A percentile compares a stretch with the other conserved stretches of the same genome.
These are phyloP conservation scores for Agrocybe chaxingu DNA, from an alignment of 768 basidiomycete species.

Conservation along the genomic window DNA sequence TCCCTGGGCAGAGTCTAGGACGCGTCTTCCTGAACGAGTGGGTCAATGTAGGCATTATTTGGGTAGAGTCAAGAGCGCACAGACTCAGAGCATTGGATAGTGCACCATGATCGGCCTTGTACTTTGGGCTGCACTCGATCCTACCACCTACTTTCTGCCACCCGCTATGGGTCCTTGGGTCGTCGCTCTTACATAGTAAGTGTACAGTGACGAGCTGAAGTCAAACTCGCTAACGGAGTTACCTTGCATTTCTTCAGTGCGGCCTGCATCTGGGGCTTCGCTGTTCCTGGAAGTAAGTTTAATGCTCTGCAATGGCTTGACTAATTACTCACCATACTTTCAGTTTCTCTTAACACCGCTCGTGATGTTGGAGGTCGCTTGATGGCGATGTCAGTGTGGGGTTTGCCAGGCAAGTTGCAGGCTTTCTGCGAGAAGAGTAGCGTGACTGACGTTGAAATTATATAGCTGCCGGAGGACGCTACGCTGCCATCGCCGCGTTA, in stretches of 20 bases:
- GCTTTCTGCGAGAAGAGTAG: not conserved
- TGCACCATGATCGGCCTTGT: slow-evolving; percentile 44
- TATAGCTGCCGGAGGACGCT: slow-evolving; percentile 48
- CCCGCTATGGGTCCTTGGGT: slow-evolving; percentile 50
- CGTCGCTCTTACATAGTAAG: slow-evolving; percentile 60
- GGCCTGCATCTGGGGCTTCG: slow-evolving; percentile 59
- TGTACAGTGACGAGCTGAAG: too few relatives aligned
- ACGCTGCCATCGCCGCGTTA: slow-evolving; percentile 61
- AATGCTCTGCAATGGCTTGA: not conserved
- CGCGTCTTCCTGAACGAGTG: slow-evolving; percentile 55
- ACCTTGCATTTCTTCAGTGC: slow-evolving; percentile 34
- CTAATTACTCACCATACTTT: not conserved
- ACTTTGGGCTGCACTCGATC: slow-evolving; percentile 53
- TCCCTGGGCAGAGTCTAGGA: slow-evolving; percentile 41
- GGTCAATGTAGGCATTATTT: slow-evolving; percentile 37
- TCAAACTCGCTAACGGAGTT: not conserved
- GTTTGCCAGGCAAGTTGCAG: slow-evolving; percentile 31
- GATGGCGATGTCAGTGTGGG: slow-evolving; percentile 62
- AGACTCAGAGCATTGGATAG: slow-evolving; percentile 11
- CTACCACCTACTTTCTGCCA: slow-evolving; percentile 55
- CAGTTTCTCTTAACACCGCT: slow-evolving; percentile 63
- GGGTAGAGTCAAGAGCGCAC: not conserved
- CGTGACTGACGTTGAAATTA: not conserved
- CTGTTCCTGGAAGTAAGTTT: slow-evolving; percentile 43
- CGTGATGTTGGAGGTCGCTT: slow-evolving; percentile 67